Evolutionary conservation across 352 stramenopile genomes (phyloP), one percentile per base, ranked within the genome.

Genomic region (Globisporangium cederbergense): DNA sequence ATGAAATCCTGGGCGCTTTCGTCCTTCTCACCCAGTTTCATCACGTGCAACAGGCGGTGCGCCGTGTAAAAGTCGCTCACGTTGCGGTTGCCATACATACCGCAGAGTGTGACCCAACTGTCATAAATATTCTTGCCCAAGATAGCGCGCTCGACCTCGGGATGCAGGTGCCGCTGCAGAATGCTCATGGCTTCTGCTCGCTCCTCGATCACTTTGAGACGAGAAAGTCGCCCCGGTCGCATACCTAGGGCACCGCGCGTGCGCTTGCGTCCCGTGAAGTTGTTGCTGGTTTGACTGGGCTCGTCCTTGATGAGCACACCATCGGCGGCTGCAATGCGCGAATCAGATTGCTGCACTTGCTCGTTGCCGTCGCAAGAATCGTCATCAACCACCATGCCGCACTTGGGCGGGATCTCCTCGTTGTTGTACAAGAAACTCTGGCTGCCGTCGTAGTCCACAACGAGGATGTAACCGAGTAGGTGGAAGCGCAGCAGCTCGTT

Each of bases 401-500:
- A 74, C 38, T 76, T 64, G 2, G 75, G 67, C 42, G 75, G 75
- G 47, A 83, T 71, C 25, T 78, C 65, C 61, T 83, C 75, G 25
- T 65, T 71, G 53, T 83, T 79, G 58, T 74, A 83, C 18, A 40
- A 60, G 53, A 80, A 83, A 14, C 57, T n/a, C 54, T 83, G 75
- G 42, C 75, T 83, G 32, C 75, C 75, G 60, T 83, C 71, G 53
- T 83, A 83, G 58, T 66, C 68, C 32, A 68, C 65, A 46, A 83
- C 75, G 63, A 74, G 56, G 13, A 83, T 74, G 68, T 83, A 83
- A 28, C 75, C 75, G 54, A 83, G 58, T 32, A 83, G 42, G 55
- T 83, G 75, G 68, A 80, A 80, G 54, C 75, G 73, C 72, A 83
- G 71, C 45, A 83, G 68, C 59, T 83, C 75, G 47, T 83, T 83